Evolutionary conservation across 2,329 filamentous ascomycete species (phyloP), one percentile per base, ranked within the genome.

Genomic region (Pyricularia pennisetigena): DNA sequence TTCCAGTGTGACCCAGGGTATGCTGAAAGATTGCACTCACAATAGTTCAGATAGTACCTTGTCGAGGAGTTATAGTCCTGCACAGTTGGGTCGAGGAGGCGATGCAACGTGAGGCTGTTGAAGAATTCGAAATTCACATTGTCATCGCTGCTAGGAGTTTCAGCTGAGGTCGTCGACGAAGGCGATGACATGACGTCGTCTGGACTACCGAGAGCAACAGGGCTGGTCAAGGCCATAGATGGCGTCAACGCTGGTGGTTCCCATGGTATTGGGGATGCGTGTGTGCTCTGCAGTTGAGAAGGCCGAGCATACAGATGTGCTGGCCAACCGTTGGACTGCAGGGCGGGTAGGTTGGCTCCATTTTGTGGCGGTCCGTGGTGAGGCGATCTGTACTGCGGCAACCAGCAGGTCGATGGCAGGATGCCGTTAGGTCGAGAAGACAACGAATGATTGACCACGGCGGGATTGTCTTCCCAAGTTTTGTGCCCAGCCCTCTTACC

Each of bases 11-110:
- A 66, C 10, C 9, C 20, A 41, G 23, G 26, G 23, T 35, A 4
- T 24, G 8, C 29, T 30, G 5, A 30, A 24, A 64, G 24, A 3
- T 16, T 7, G 5, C 16, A n/a, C 65, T 67, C 54, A 67, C 65
- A 67, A 20, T 67, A 67, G 26, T 67, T 24, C 9, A 67, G 9
- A 16, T 67, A 67, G 28, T 67, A 67, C 20, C 49, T 35, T 16
- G 65, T 67, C 12, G 49, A 10, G 32, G 65, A n/a, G 16, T 23
- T 54, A 59, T 57, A 67, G 26, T 67, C 65, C 24, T 67, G 65
- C 12, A 29, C 20, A 9, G 57, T 54, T 29, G 65, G 65, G 65
- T 67, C 65, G 12, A 61, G 26, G 24, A 61, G 49, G 16, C 26
- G 57, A 23, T 67, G 65, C 41, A 67, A 41, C n/a, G 64, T 64